Base-by-base conservation (phyloP, 73 alveolate genomes). In the Halteria grandinella region DNA sequence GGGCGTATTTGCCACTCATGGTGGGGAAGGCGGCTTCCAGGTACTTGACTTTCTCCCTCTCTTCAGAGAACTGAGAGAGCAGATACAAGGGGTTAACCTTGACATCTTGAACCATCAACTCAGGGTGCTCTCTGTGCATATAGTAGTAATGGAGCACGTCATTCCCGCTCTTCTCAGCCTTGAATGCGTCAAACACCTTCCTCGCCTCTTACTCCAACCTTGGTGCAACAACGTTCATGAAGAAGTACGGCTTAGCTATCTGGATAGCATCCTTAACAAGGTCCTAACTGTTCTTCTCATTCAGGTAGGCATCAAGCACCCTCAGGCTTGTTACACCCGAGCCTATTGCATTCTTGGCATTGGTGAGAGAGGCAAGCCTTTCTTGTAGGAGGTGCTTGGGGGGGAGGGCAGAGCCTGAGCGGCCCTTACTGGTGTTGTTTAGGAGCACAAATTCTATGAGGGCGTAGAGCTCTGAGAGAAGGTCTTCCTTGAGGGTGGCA, bases 381-480 rank as follows among this genome's bases (percentile, higher is more conserved):
- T 66, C 18, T 44, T 66, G 52, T 18, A 66, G 33, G 6, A 66
- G 53, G 1, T 66, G n/a, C 34, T 66, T 66, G 25, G 27, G n/a
- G 3, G 47, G 24, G 2, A 52, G n/a, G n/a, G n/a, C n/a, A n/a
- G n/a, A n/a, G n/a, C n/a, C n/a, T n/a, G n/a, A n/a, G n/a, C n/a
- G n/a, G n/a, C n/a, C n/a, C n/a, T 27, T 47, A 10, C 8, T 20
- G 24, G 32, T 17, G 20, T 66, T 32, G 20, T 66, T 66, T 11
- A 66, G 34, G 29, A 66, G 66, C 12, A 66, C 69, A 10, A 66
- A 44, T 45, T 66, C 80, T n/a, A 66, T 5, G 37, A 10, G 64
- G 8, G 11, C 8, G 15, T 21, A 47, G 17, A 66, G 29, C 4
- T 5, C 28, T 5, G 43, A 36, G 6, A 21, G 24, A 5, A 66